Evolutionary conservation across 164 flowering plant genomes (phyloP), one percentile per base, ranked within the genome.

Genomic region (Annona cherimola): DNA sequence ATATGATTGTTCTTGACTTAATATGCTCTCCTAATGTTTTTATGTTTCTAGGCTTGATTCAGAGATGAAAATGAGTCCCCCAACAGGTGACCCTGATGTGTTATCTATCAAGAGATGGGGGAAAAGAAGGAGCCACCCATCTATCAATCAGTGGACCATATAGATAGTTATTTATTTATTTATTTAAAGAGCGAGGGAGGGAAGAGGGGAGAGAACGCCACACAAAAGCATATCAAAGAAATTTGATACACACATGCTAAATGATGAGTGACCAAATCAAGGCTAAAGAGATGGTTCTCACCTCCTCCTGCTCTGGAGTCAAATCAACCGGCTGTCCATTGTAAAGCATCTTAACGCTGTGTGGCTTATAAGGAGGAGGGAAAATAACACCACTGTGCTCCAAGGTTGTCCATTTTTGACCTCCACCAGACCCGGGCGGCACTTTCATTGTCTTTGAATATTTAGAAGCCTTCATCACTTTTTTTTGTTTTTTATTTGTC

Each of bases 231-330:
- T 54, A 70, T 6, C 61, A 19, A 73, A 42, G 16, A 54, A 50
- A 66, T 20, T n/a, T 55, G 61, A 11, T 19, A 69, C 67, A 69
- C 67, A 64, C 39, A 44, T 4, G 40, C 16, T 41, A 40, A 50
- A 64, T 12, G 42, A 42, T 40, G 42, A 64, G 41, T 64, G 45
- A 14, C 42, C 44, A 41, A 9, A 64, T 50, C 57, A 50, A 50
- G 57, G 14, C 14, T 40, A 3, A 64, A 7, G 41, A 40, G 14
- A 3, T 64, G 20, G 19, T 20, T 7, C 62, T 18, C 60, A 96
- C 99, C 94, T 96, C 99, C 81, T 96, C 99, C 75, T 96, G 96
- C 76, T 83, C 95, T 42, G 97, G 92, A 75, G 93, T 93, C 74
- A 96, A 79, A 76, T 89, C 88, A 76, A 96, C 88, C 26, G 89